Conservation (phyloP, 495 filamentous ascomycete species). For the Hypomontagnella monticulosa region DNA sequence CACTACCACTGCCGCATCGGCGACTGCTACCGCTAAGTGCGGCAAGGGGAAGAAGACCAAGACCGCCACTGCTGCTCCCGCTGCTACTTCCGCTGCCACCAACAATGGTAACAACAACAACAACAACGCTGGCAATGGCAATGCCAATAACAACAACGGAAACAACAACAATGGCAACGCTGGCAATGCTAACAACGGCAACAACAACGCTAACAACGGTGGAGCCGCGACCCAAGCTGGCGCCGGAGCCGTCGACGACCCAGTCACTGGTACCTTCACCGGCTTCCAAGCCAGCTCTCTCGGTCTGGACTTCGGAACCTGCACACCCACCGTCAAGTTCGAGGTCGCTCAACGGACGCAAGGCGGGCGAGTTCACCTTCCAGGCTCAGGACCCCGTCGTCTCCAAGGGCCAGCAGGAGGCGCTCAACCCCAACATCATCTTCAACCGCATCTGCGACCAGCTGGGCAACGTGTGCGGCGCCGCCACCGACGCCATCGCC, state of each 20-base stretch:
- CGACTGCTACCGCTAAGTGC: conserved; percentile 26
- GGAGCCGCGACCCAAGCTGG: conserved; percentile 54
- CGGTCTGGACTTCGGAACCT: conserved; percentile 62
- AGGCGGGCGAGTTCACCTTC: conserved; percentile 65
- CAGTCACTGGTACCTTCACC: conserved; percentile 50
- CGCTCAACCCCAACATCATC: conserved; percentile 70
- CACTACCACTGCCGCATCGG: conserved; percentile 29
- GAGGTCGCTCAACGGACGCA: conserved; percentile 59
- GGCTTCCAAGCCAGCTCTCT: conserved; percentile 42
- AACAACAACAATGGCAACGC: conserved; percentile 55
- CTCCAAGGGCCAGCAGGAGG: conserved; percentile 62
- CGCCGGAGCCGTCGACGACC: conserved; percentile 49
- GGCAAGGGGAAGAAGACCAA: conserved; percentile 6
- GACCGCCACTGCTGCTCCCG: conserved; percentile 20
- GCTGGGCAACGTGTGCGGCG: conserved; percentile 65
- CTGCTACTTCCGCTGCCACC: conserved; percentile 32
- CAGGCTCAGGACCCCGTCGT: conserved; percentile 62
- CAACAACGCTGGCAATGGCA: conserved; percentile 45
- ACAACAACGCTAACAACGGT: conserved; percentile 35
- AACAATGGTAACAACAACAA: conserved; percentile 54
- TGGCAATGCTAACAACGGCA: conserved; percentile 10
- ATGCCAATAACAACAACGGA: conserved; percentile 45
- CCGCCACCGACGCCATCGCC: conserved; percentile 62
- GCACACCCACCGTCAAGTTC: conserved; percentile 66
- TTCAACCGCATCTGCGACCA: conserved; percentile 72